Evolutionary conservation across 1,284 basidiomycete species (phyloP), one percentile per base, ranked within the genome.

Genomic region (Trichosporon ovoides): DNA sequence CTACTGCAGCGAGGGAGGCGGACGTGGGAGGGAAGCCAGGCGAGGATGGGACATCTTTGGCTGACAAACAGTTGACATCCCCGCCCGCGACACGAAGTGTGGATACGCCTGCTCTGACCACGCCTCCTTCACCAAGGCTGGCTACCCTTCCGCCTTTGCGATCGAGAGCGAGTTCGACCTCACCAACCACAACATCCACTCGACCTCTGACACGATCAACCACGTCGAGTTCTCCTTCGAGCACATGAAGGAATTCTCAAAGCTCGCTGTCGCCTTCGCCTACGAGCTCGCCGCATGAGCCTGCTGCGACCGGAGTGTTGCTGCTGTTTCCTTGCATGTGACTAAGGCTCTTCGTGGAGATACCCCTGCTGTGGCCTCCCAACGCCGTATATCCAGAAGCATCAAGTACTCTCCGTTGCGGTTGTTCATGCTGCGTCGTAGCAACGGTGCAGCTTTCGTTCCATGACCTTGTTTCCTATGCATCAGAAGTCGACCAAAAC

Each of bases 51-150:
- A n/a, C n/a, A n/a, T n/a, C n/a, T n/a, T n/a, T n/a, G n/a, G 13
- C 51, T 57, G 16, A 57, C 40, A 3, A 19, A 3, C 48, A 77
- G 73, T 77, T 64, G 75, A 56, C 58, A 78, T 72, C 46, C 75
- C 72, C 14, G 66, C 72, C 34, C 78, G 78, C 16, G 67, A 78
- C 53, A 81, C 81, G 51, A 71, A 88, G 80, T 94, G 93, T 76
- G 91, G 93, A 31, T 98, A 98, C 73, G 93, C 91, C 18, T 97
- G 92, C 80, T 91, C 88, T 62, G 95, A 98, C 57, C 76, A 78
- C 59, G 71, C 90, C 60, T 89, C 88, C 40, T 94, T 89, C 88
- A 78, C 77, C 61, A 91, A 88, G 79, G 89, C 87, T 48, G 89
- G 90, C 56, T 94, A 91, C 72, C 87, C 86, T 38, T 85, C 86